These are phyloP conservation scores for Cladophialophora chaetospira DNA, from an alignment of 2,329 filamentous ascomycete species.

Conservation along the genomic window DNA sequence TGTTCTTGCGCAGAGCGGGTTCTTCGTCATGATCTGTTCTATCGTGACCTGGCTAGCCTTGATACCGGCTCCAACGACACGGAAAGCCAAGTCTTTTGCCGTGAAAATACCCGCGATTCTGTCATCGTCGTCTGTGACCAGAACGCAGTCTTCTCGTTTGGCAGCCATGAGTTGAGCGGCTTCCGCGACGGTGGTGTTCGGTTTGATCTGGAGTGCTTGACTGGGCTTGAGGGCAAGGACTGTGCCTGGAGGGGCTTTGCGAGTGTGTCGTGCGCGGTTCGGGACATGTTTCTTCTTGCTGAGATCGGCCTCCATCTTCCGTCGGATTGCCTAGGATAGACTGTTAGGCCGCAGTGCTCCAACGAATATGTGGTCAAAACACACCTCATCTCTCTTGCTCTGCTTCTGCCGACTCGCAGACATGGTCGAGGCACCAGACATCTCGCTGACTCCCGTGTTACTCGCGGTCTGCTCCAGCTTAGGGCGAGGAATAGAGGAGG, in stretches of 20 bases:
- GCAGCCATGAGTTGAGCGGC: conserved; percentile 98
- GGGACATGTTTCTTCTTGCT: conserved; percentile 92
- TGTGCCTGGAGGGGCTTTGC: conserved; percentile 93
- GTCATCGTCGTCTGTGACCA: conserved; percentile 97
- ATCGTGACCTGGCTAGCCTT: conserved; percentile 91
- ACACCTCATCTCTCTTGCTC: conserved; percentile 96
- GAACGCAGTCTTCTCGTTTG: conserved; percentile 95
- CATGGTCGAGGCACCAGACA: conserved; percentile 65
- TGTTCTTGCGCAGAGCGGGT: conserved; percentile 93
- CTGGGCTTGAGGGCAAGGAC: conserved; percentile 95
- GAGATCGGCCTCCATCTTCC: conserved; percentile 95
- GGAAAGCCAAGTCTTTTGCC: conserved; percentile 96
- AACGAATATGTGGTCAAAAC: conserved; percentile 36
- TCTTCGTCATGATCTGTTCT: conserved; percentile 99
- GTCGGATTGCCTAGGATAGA: conserved; percentile 76
- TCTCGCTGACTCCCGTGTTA: conserved; percentile 51
- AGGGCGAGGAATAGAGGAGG: conserved; percentile 64
- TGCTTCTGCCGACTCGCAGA: conserved; percentile 96
- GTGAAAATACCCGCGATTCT: conserved; percentile 98
- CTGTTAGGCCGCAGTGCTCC: not conserved
- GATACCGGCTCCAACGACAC: conserved; percentile 86
- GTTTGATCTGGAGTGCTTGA: conserved; percentile 96
- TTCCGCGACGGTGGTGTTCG: conserved; percentile 87
- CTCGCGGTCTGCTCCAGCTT: conserved; percentile 54
- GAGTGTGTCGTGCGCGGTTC: conserved; percentile 75